phyloP scores from a whole-genome alignment of 2,329 filamentous ascomycete genomes.

The Trichoderma atrobrunneum region DNA sequence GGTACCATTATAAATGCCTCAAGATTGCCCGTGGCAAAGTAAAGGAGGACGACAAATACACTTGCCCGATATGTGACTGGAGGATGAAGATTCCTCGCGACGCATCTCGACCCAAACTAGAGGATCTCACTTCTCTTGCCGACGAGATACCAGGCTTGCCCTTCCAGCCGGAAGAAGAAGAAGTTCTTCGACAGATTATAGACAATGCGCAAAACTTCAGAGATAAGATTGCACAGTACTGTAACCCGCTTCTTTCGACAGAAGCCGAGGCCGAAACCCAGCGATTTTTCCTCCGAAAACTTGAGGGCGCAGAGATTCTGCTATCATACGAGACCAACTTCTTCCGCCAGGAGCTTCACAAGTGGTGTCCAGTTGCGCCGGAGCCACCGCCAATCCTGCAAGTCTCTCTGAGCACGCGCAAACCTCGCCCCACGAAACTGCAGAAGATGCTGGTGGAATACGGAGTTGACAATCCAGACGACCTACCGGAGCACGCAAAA shows the following conservation, averaged over 20 bases:
- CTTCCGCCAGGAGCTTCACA: slow-evolving; percentile 92
- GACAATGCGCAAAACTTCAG: slow-evolving; percentile 81
- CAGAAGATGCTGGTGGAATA: slow-evolving; percentile 90
- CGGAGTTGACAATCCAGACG: slow-evolving; percentile 85
- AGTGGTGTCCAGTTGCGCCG: slow-evolving; percentile 87
- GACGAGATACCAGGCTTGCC: slow-evolving; percentile 78
- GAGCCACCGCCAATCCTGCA: slow-evolving; percentile 82
- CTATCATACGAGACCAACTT: slow-evolving; percentile 95
- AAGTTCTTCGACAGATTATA: slow-evolving; percentile 80
- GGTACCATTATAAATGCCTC: slow-evolving; percentile 96
- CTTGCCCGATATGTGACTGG: slow-evolving; percentile 97
- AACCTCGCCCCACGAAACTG: slow-evolving; percentile 92
- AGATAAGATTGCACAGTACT: slow-evolving; percentile 74
- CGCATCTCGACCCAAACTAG: slow-evolving; percentile 89
- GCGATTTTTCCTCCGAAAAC: slow-evolving; percentile 93
- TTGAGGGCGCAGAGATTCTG: slow-evolving; percentile 93
- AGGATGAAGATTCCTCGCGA: slow-evolving; percentile 95
- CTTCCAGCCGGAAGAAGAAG: slow-evolving; percentile 95
- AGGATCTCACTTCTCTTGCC: slow-evolving; percentile 80
- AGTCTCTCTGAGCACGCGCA: slow-evolving; percentile 85
- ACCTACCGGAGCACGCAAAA: slow-evolving; percentile 78
- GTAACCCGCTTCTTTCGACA: slow-evolving; percentile 76
- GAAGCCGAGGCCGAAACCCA: slow-evolving; percentile 85
- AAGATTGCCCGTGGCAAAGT: slow-evolving; percentile 98
- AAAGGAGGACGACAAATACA: slow-evolving; percentile 98